Base-by-base conservation (phyloP, 768 basidiomycete genomes). In the Daedaleopsis sinensis region DNA sequence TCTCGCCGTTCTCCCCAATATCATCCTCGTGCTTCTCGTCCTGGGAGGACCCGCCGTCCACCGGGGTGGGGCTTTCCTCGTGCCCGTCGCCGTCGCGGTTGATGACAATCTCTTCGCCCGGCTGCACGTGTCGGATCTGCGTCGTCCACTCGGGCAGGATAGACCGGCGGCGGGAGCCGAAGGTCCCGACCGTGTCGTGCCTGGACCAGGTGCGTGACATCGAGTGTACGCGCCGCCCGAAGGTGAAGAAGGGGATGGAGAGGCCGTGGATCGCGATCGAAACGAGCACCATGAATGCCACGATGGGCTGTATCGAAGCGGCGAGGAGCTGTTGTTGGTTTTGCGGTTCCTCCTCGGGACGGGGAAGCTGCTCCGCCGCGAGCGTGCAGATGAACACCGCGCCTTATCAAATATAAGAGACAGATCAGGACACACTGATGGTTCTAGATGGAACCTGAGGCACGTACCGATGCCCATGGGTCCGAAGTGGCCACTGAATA, bases 401-500 rank as follows among this genome's bases (percentile, higher is more conserved):
- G 46, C 94, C 94, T 82, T 77, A 38, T 52, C 37, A 60, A 55
- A 24, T 24, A 44, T 35, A 32, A 42, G 9, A 9, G 5, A 43
- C 52, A 24, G 9, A 27, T 50, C 50, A 58, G 47, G 4, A 52
- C 36, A 42, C 39, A 21, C 13, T 27, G n/a, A 46, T 10, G 16
- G 16, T 48, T 19, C 39, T 21, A 18, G 16, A 43, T 19, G 55
- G 21, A 35, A 19, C 21, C 9, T 2, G 32, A 35, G 9, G 18
- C 37, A 68, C 81, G 65, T 61, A 82, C 89, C 90, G 53, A 93
- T 83, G 35, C 90, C 89, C 63, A 92, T 92, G 21, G 93, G 91
- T 13, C 94, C 96, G 72, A 98, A 99, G 77, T 98, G 96, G 0
- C 97, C 97, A 43, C 86, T 90, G 74, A 99, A 99, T 4, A 96